Evolutionary conservation across 164 flowering plant genomes (phyloP).

Genomic region (Nymphaea thermarum): DNA sequence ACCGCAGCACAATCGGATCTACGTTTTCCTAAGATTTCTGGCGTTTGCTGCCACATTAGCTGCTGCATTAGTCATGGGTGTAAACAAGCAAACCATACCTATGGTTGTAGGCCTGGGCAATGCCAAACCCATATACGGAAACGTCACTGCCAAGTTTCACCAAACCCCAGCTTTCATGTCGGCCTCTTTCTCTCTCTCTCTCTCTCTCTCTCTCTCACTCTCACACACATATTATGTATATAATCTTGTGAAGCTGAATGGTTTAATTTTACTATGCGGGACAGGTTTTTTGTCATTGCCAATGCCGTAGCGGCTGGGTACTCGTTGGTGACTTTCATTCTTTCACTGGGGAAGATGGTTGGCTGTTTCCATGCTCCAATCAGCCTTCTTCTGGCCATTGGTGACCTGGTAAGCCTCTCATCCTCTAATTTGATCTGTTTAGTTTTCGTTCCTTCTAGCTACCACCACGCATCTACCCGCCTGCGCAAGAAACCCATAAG

Average conservation of each 20-base stretch:
- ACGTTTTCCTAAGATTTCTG: slow-evolving; percentile 26
- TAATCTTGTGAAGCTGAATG: not conserved
- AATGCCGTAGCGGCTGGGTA: slow-evolving; percentile 49
- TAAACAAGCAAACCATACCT: slow-evolving; percentile 53
- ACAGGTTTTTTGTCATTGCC: slow-evolving; percentile 75
- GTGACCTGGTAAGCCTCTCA: slow-evolving; percentile 47
- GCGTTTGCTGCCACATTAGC: slow-evolving; percentile 44
- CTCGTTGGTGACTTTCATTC: slow-evolving; percentile 21
- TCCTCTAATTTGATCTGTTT: not conserved
- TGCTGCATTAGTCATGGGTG: slow-evolving; percentile 66
- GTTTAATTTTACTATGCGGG: not conserved
- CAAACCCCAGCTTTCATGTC: slow-evolving; percentile 34
- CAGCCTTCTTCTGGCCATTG: slow-evolving; percentile 26
- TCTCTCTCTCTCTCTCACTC: not conserved
- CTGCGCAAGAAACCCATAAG: not conserved
- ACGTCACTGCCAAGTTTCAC: slow-evolving; percentile 60
- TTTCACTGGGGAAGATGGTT: not conserved
- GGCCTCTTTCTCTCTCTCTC: not conserved
- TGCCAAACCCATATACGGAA: slow-evolving; percentile 26
- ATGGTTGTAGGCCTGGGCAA: slow-evolving; percentile 47
- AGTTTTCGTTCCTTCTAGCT: not conserved
- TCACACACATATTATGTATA: not conserved
- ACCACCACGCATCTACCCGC: no score
- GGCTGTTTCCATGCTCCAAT: slow-evolving; percentile 26
- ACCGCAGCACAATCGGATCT: no score